phyloP scores from a whole-genome alignment of 345 rosid genomes.

The Brassica carinata region DNA sequence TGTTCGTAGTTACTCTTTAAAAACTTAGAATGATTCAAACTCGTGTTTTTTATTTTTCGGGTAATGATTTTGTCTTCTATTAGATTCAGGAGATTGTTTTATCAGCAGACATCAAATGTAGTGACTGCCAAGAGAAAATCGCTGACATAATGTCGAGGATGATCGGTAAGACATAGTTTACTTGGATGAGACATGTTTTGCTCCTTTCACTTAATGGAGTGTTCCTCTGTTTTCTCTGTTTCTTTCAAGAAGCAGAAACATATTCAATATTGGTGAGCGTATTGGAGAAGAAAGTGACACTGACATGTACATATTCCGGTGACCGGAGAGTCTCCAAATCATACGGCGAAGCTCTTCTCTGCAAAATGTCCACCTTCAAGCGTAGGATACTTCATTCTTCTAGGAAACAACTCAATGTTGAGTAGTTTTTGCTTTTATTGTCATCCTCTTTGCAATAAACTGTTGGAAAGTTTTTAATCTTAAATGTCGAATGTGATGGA shows the following conservation, averaged over 20 bases:
- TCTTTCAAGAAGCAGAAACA: slow-evolving; percentile 52
- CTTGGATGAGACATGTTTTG: background rate
- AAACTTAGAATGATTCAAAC: background rate
- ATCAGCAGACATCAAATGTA: slow-evolving; percentile 75
- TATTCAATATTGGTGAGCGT: slow-evolving; percentile 67
- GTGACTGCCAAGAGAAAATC: slow-evolving; percentile 69
- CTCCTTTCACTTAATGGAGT: background rate
- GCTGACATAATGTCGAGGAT: slow-evolving; percentile 76
- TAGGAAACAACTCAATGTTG: slow-evolving; percentile 25
- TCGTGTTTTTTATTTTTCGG: background rate
- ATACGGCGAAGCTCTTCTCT: slow-evolving; percentile 41
- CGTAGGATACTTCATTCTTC: slow-evolving; percentile 48
- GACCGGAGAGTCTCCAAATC: slow-evolving; percentile 36
- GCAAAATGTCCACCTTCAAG: slow-evolving; percentile 61
- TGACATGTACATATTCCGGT: slow-evolving; percentile 63
- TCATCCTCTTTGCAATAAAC: slow-evolving; percentile 17
- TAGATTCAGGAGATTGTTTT: slow-evolving; percentile 89
- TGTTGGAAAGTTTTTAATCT: background rate
- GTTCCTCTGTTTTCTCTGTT: background rate
- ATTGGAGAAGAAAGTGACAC: slow-evolving; percentile 73
- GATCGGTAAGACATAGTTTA: slow-evolving; percentile 49
- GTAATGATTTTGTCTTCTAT: slow-evolving; percentile 11
- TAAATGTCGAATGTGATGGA: background rate
- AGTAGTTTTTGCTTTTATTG: background rate
- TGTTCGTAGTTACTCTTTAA: slow-evolving; percentile 53